Percentiles rank a stretch among this genome's conserved stretches.
These are phyloP conservation scores for Pyrenula massariospora DNA, from an alignment of 495 filamentous ascomycete species.

Conservation along the genomic window DNA sequence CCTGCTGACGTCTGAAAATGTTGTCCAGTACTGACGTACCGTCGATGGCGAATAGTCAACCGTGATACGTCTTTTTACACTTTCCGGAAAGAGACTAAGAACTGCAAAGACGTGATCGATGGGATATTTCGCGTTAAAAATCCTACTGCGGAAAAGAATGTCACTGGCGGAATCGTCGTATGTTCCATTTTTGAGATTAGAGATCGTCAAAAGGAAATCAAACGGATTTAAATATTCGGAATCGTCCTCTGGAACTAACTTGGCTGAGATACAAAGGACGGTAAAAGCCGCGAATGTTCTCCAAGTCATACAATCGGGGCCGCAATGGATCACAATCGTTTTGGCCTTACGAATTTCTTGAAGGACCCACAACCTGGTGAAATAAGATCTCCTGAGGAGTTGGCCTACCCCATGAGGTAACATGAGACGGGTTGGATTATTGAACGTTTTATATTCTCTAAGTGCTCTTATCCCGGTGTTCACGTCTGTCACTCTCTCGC, in stretches of 20 bases:
- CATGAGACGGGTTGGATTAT: background rate
- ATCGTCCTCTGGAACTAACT: too few relatives aligned
- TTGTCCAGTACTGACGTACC: background rate
- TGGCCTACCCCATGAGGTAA: background rate
- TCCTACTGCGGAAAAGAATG: background rate
- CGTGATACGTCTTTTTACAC: background rate
- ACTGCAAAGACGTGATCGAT: background rate
- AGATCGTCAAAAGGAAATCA: background rate
- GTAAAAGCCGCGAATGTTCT: background rate
- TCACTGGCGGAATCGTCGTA: background rate
- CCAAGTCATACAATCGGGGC: background rate
- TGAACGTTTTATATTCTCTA: background rate
- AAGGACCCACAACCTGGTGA: background rate
- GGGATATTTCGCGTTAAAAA: background rate
- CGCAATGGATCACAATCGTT: background rate
- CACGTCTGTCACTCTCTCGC: background rate
- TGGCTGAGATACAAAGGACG: background rate
- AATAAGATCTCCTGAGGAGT: background rate
- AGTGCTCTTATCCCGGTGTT: background rate
- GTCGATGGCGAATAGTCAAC: background rate
- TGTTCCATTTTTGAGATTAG: background rate
- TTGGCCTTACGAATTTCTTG: background rate
- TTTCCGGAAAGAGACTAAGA: background rate
- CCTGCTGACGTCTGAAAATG: background rate
- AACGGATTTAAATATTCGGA: too few relatives aligned